phyloP scores from a whole-genome alignment of 495 filamentous ascomycete genomes.

The Aspergillus asperescens region DNA sequence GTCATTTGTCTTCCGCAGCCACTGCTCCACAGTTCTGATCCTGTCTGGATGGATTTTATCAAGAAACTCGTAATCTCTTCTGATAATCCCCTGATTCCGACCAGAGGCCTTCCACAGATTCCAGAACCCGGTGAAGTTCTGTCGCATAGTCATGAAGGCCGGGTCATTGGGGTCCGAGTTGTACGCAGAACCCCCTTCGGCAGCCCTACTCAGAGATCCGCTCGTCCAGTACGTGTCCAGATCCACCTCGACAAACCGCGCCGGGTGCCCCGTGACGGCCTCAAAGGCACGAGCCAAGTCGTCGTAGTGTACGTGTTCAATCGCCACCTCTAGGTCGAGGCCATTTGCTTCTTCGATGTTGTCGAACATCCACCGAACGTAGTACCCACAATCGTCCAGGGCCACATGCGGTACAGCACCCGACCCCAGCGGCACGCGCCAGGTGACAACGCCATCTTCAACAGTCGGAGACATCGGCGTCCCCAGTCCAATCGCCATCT shows the following conservation, averaged over 20 bases:
- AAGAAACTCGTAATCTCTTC: neutral
- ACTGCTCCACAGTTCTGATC: neutral
- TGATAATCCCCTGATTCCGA: neutral
- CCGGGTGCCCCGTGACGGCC: neutral
- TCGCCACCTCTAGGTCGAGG: neutral
- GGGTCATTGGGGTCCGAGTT: neutral
- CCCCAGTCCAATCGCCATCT: neutral
- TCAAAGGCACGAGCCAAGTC: neutral
- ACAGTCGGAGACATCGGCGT: neutral
- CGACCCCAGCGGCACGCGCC: neutral
- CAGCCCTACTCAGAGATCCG: too few species aligned
- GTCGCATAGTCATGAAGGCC: neutral
- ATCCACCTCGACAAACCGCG: neutral
- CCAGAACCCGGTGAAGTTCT: neutral
- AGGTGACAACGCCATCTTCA: neutral
- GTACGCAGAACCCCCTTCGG: neutral
- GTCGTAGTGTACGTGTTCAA: neutral
- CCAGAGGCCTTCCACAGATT: neutral
- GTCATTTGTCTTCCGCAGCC: neutral
- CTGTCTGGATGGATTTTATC: neutral
- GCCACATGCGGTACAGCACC: neutral
- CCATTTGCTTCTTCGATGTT: neutral
- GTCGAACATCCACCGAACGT: neutral
- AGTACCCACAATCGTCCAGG: neutral
- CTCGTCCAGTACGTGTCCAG: neutral